Evolutionary conservation across 2,329 filamentous ascomycete species (phyloP).

Genomic region (Knufia fluminis): DNA sequence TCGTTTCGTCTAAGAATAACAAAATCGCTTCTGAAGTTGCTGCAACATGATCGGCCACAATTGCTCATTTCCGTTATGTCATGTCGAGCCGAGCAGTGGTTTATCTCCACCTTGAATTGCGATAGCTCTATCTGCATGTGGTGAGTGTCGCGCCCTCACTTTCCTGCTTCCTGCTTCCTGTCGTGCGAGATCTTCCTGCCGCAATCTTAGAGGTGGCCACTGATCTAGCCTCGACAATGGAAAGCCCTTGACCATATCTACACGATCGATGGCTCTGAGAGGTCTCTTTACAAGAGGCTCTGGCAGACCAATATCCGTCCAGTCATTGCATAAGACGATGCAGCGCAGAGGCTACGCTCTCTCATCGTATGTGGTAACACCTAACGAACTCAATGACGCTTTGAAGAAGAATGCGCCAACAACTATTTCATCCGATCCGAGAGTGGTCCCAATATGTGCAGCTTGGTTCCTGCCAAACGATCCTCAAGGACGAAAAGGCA

Average conservation of each 20-base stretch:
- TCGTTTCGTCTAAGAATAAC: no score
- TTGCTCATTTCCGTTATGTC: neutral
- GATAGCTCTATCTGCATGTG: neutral
- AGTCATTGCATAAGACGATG: neutral
- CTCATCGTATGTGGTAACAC: conserved; percentile 77
- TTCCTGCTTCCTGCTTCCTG: neutral
- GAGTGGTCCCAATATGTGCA: conserved; percentile 81
- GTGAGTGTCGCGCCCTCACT: neutral
- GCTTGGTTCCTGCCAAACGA: conserved; percentile 97
- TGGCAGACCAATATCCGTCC: neutral
- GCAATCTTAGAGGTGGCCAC: neutral
- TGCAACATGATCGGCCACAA: neutral
- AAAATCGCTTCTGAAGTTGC: neutral
- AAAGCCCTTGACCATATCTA: neutral
- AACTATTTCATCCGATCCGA: conserved; percentile 69
- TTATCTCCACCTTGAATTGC: neutral
- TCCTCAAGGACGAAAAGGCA: conserved; percentile 60
- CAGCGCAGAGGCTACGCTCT: conserved; percentile 37
- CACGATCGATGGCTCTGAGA: conserved; percentile 8
- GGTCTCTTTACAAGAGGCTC: neutral
- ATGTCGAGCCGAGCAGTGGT: neutral
- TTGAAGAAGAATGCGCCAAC: conserved; percentile 73
- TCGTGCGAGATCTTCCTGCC: neutral
- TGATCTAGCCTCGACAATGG: neutral
- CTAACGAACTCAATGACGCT: conserved; percentile 69